Conservation (phyloP, 805 yeast species). For the Sungouiella blattae region DNA sequence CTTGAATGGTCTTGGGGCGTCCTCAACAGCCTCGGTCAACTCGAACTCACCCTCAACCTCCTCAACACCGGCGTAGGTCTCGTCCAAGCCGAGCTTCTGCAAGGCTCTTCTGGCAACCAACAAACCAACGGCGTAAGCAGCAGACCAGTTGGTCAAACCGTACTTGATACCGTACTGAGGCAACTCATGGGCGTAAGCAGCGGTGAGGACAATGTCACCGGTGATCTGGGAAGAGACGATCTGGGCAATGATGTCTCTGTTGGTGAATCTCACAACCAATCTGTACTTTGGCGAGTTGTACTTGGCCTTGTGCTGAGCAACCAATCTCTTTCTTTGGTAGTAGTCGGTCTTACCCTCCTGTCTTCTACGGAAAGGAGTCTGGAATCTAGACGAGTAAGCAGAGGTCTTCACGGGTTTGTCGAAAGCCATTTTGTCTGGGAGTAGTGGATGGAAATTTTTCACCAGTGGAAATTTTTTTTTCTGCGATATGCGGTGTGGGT, state of each 20-base stretch:
- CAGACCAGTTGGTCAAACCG: conserved; percentile 99
- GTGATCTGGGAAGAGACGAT: conserved; percentile 93
- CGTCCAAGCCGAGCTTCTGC: conserved; percentile 96
- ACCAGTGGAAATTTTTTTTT: conserved; percentile 3
- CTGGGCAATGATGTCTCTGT: conserved; percentile 98
- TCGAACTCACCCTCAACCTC: conserved; percentile 99
- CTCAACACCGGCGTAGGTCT: conserved; percentile 97
- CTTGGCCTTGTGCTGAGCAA: conserved; percentile 99
- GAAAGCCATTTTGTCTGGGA: conserved; percentile 63
- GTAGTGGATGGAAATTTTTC: conserved; percentile 2
- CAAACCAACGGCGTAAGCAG: conserved; percentile 98
- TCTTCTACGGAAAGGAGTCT: conserved; percentile 99
- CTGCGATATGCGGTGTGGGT: neutral
- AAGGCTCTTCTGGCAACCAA: conserved; percentile 98
- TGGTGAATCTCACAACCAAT: conserved; percentile 99
- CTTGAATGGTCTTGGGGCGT: conserved; percentile 99
- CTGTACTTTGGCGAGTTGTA: conserved; percentile 99
- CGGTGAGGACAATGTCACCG: conserved; percentile 93
- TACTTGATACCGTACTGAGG: conserved; percentile 96
- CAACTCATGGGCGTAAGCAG: conserved; percentile 98
- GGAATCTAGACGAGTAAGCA: conserved; percentile 98
- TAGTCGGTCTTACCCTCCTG: conserved; percentile 99
- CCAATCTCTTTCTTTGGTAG: conserved; percentile 99
- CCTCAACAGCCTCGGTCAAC: conserved; percentile 99
- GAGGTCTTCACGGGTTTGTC: conserved; percentile 66